Evolutionary conservation across 225 moss, liverwort and hornwort genomes (phyloP).

Genomic region (Antitrichia curtipendula): DNA sequence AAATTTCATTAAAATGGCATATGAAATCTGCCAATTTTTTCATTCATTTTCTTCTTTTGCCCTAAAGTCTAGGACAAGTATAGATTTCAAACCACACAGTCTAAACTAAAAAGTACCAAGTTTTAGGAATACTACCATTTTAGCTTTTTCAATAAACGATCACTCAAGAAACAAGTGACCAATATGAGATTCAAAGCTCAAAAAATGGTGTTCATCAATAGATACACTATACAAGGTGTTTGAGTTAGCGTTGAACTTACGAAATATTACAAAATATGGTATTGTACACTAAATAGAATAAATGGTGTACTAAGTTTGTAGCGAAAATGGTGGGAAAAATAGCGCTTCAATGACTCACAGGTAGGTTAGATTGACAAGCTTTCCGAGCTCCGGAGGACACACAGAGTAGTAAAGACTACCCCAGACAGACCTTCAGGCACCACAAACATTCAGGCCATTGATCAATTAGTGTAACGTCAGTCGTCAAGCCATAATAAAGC

Average conservation of each 20-base stretch:
- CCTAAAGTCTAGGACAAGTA: too few relatives aligned
- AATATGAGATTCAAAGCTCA: neutral
- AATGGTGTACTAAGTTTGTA: neutral
- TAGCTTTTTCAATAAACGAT: neutral
- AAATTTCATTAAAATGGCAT: too few relatives aligned
- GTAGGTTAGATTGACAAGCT: slow-evolving; percentile 28
- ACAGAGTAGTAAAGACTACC: neutral
- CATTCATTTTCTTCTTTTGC: too few relatives aligned
- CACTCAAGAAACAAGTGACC: neutral
- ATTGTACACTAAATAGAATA: neutral
- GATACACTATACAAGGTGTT: neutral
- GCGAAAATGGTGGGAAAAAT: neutral
- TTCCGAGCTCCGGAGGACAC: slow-evolving; percentile 29
- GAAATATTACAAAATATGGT: neutral
- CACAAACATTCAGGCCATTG: neutral
- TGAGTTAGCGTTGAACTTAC: neutral
- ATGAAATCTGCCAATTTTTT: too few relatives aligned
- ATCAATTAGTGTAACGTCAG: neutral
- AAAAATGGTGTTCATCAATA: neutral
- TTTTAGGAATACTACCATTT: too few relatives aligned
- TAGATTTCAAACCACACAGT: too few relatives aligned
- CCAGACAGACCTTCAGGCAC: slow-evolving; percentile 15
- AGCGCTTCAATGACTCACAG: slow-evolving; percentile 1
- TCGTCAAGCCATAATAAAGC: neutral
- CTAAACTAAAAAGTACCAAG: too few relatives aligned